Conservation (phyloP, 192 early-diverging fungal genomes). For the Chytriomyces sp. region DNA sequence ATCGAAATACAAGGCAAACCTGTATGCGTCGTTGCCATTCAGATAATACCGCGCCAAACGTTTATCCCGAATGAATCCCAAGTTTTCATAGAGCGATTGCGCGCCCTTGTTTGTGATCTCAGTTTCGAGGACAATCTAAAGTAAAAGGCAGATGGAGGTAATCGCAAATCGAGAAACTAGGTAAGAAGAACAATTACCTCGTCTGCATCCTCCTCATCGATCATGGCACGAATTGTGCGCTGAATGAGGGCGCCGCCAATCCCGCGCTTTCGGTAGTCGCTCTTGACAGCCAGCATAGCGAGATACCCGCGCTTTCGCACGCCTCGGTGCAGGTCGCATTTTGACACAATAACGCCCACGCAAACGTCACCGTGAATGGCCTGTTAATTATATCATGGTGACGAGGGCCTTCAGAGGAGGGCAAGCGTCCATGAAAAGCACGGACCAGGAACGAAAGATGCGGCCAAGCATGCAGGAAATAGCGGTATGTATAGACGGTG, state of each 20-base stretch:
- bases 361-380: conserved; percentile 59
- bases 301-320: conserved; percentile 84
- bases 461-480: conserved; percentile 92
- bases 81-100: conserved; percentile 79
- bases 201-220: conserved; percentile 24
- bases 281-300: conserved; percentile 94
- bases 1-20: too few species aligned
- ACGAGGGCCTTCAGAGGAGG: background rate
- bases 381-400: conserved; percentile 31
- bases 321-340: conserved; percentile 74
- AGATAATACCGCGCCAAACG: conserved; percentile 89
- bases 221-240: conserved; percentile 76
- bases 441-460: conserved; percentile 79
- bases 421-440: background rate
- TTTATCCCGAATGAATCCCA: conserved; percentile 95
- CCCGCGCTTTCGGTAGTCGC: conserved; percentile 72
- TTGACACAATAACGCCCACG: conserved; percentile 88
- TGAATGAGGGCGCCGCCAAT: conserved; percentile 78
- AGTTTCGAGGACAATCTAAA: conserved; percentile 82
- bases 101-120: conserved; percentile 86
- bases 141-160: background rate
- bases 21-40: conserved; percentile 87
- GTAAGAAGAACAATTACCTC: background rate
- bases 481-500: conserved; percentile 96
- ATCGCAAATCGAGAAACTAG: background rate